Percentiles rank a stretch among this genome's conserved stretches.
Evolutionary conservation across 2,329 filamentous ascomycete species (phyloP).

Genomic region (Diatrype stigma): DNA sequence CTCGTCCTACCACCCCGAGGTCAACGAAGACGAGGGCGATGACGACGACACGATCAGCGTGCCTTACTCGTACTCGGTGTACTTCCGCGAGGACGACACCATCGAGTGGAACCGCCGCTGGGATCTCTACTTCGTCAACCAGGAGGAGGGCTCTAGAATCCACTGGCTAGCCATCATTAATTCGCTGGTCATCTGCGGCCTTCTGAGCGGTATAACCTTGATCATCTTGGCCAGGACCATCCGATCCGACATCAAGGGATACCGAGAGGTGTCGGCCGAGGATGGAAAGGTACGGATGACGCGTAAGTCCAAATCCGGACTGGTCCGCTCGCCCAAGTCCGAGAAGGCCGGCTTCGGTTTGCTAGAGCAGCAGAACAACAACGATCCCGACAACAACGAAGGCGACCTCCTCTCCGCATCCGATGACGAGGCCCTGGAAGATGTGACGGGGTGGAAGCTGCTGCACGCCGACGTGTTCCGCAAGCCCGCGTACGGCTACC

Average conservation of each 20-base stretch:
- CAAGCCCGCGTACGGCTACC: constrained; percentile 62
- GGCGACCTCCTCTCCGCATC: constrained; percentile 58
- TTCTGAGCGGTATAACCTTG: constrained; percentile 73
- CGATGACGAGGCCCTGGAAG: constrained; percentile 71
- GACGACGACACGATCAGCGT: constrained; percentile 66
- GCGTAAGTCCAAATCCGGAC: constrained; percentile 40
- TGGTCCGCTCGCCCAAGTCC: constrained; percentile 37
- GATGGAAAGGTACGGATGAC: constrained; percentile 59
- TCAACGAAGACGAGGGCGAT: constrained; percentile 50
- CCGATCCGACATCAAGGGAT: constrained; percentile 71
- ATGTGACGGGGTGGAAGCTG: constrained; percentile 83
- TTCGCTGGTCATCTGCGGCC: constrained; percentile 75
- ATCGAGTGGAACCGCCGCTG: constrained; percentile 82
- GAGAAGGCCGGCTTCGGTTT: constrained; percentile 54
- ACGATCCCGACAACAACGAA: constrained; percentile 47
- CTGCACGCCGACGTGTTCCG: constrained; percentile 87
- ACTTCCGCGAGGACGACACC: constrained; percentile 77
- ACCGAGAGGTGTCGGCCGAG: constrained; percentile 62
- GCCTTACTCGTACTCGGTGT: constrained; percentile 85
- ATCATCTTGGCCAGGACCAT: constrained; percentile 79
- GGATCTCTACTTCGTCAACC: constrained; percentile 87
- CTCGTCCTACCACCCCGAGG: constrained; percentile 55
- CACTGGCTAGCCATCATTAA: constrained; percentile 90
- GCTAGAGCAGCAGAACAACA: constrained; percentile 57
- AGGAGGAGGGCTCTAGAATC: constrained; percentile 74